Evolutionary conservation across 306 rosid species (phyloP).

Genomic region (Lablab purpureus): DNA sequence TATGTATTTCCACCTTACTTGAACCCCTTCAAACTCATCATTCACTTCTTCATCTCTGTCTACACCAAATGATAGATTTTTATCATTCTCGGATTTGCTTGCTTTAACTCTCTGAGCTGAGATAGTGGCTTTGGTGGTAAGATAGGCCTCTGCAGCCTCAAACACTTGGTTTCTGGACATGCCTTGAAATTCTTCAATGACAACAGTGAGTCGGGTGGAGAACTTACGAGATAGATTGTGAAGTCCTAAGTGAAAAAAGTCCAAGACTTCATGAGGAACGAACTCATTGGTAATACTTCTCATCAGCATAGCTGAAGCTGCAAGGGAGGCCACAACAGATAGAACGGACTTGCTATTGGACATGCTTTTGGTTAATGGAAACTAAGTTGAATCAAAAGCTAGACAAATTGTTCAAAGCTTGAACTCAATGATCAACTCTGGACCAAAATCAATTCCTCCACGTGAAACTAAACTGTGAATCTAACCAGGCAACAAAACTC

Average conservation of each 20-base stretch:
- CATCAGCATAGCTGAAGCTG: slow-evolving; percentile 33
- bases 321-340: slow-evolving; percentile 39
- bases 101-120: slow-evolving; percentile 46
- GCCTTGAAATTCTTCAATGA: slow-evolving; percentile 54
- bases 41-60: slow-evolving; percentile 49
- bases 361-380: slow-evolving; percentile 21
- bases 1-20: slow-evolving; percentile 50
- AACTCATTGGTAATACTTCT: slow-evolving; percentile 35
- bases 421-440: no score
- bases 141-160: slow-evolving; percentile 59
- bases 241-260: neutral
- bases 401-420: neutral
- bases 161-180: slow-evolving; percentile 51
- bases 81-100: slow-evolving; percentile 43
- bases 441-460: no score
- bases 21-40: slow-evolving; percentile 51
- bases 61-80: slow-evolving; percentile 39
- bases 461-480: no score
- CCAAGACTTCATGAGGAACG: slow-evolving; percentile 31
- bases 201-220: slow-evolving; percentile 46
- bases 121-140: slow-evolving; percentile 47
- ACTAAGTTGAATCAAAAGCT: neutral
- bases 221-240: slow-evolving; percentile 5
- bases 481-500: no score
- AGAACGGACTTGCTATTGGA: slow-evolving; percentile 7